Evolutionary conservation across 2,329 filamentous ascomycete species (phyloP).

Genomic region (Aureobasidium uvarum): DNA sequence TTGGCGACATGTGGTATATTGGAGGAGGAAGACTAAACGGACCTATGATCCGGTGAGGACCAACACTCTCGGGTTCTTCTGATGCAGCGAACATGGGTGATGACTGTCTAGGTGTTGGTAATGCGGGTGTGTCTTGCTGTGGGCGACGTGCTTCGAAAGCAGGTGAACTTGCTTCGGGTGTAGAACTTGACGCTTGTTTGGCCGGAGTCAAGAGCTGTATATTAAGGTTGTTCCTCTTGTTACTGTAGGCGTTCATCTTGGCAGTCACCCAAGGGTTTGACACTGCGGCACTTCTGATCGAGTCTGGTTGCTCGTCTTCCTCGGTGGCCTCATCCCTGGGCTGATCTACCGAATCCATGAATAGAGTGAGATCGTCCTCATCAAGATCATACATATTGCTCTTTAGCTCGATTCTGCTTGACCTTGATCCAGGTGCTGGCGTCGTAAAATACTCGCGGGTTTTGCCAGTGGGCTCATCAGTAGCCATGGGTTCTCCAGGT

Average conservation of each 20-base stretch:
- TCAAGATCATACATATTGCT: slow-evolving; percentile 41
- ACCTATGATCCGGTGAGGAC: slow-evolving; percentile 2
- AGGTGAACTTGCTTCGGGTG: slow-evolving; percentile 16
- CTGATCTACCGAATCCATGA: slow-evolving; percentile 23
- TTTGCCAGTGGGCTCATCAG: neutral
- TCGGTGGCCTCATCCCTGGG: slow-evolving; percentile 30
- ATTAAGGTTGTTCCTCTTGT: slow-evolving; percentile 30
- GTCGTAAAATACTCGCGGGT: slow-evolving; percentile 26
- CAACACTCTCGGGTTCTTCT: slow-evolving; percentile 12
- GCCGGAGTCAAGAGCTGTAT: slow-evolving; percentile 25
- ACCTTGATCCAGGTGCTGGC: neutral
- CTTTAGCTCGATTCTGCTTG: neutral
- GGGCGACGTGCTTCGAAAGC: neutral
- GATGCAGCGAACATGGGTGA: slow-evolving; percentile 31
- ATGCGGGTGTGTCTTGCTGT: neutral
- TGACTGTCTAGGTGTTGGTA: slow-evolving; percentile 37
- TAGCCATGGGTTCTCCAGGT: neutral
- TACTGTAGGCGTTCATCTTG: slow-evolving; percentile 44
- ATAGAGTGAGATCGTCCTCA: slow-evolving; percentile 37
- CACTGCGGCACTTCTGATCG: slow-evolving; percentile 36
- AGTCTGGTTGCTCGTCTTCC: slow-evolving; percentile 37
- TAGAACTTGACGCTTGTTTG: slow-evolving; percentile 1
- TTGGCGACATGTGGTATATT: slow-evolving; percentile 1
- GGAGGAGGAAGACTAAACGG: slow-evolving; percentile 10
- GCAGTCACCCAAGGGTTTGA: slow-evolving; percentile 53